phyloP scores from a whole-genome alignment of 2,329 filamentous ascomycete species.

The Colletotrichum godetiae region DNA sequence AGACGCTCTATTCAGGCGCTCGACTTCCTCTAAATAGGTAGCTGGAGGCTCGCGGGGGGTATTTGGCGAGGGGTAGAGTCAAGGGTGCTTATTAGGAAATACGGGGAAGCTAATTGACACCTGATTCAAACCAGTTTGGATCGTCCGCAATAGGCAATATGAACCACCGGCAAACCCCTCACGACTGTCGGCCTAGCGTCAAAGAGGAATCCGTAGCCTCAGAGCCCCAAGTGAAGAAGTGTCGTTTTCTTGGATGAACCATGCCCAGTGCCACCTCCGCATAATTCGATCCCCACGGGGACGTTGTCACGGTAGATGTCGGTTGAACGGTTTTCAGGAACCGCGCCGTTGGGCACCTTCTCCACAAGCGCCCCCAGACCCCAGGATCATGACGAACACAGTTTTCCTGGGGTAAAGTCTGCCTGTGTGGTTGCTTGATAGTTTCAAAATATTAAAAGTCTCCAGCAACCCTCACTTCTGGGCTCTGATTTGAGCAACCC shows the following conservation, averaged over 20 bases:
- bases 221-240: not conserved
- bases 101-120: not conserved
- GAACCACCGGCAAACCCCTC: slow-evolving; percentile 18
- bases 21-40: not conserved
- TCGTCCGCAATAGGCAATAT: slow-evolving; percentile 12
- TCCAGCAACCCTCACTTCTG: not conserved
- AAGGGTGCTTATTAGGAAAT: not conserved
- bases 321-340: not conserved
- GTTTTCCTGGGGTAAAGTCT: not conserved
- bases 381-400: not conserved
- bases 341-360: not conserved
- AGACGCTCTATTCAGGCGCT: not conserved
- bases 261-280: slow-evolving; percentile 12
- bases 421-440: not conserved
- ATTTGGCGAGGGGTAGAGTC: not conserved
- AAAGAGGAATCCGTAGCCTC: slow-evolving; percentile 22
- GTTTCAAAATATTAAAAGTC: not conserved
- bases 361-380: not conserved
- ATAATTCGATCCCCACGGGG: slow-evolving; percentile 23
- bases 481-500: no score
- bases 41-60: not conserved
- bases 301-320: not conserved
- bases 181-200: not conserved
- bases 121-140: not conserved
- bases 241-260: not conserved